Evolutionary conservation across 805 yeast genomes (phyloP), one percentile per base, ranked within the genome.

Genomic region (Teunomyces atbi): DNA sequence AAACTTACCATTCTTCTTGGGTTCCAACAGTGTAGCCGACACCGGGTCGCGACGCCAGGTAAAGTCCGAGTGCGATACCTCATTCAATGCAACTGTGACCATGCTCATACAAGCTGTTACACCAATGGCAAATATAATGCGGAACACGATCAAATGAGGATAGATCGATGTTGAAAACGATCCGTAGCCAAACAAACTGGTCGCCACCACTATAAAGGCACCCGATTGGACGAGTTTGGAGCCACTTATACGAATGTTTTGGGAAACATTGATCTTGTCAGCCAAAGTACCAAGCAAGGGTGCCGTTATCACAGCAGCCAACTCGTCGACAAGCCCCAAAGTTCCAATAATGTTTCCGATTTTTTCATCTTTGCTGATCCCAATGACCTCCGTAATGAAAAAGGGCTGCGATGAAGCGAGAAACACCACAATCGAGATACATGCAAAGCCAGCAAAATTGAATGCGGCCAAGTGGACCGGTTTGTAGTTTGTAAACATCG

Each of bases 271-370:
- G 42, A 83, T 62, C 52, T 76, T 74, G 56, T 85, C 91, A 52
- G 81, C 74, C 21, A 81, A 55, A 0, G 84, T 77, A 3, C 91
- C 92, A 51, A 83, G 64, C 18, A 83, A 61, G 0, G 91, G 90
- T 10, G 86, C 76, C 13, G 74, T 53, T 0, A 71, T 40, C 42
- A 84, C 75, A 4, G 81, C 71, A 0, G 79, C 63, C 7, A 83
- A 47, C 58, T 85, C 90, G 58, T 84, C 90, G 13, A 73, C 76
- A 35, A 82, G 75, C 1, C 74, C 74, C 35, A 71, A 50, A 6
- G 58, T 50, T 1, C 76, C 76, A 10, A 69, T 62, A 21, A 62
- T 49, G 21, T 54, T 45, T 0, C 76, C 76, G 30, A 70, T 56
- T 21, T 61, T 57, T n/a, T 48, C 52, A 36, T 56, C 56, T 11